Percentiles rank a stretch among this genome's conserved stretches.
Conservation (phyloP, 257 asterid species). For the Ballota nigra region DNA sequence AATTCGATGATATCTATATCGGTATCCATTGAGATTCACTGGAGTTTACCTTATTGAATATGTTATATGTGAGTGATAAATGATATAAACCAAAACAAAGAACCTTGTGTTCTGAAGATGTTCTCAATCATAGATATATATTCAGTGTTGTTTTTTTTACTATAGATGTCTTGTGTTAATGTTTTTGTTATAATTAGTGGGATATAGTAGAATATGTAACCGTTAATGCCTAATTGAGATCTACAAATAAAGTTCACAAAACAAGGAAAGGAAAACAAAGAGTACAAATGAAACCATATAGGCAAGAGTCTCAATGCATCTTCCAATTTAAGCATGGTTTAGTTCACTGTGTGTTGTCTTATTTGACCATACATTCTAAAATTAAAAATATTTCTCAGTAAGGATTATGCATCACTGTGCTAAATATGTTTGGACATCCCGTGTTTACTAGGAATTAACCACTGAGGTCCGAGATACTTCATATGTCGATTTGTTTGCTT, state of each 20-base stretch:
- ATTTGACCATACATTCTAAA: conserved; percentile 12
- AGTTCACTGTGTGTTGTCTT: not conserved
- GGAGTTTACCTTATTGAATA: too few species aligned
- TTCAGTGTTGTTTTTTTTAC: too few species aligned
- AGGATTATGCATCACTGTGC: not conserved
- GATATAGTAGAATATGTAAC: not conserved
- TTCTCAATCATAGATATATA: too few species aligned
- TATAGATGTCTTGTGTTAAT: not conserved
- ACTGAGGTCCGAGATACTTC: conserved; percentile 36
- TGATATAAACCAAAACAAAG: not conserved
- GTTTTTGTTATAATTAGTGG: not conserved
- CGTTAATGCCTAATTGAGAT: too few species aligned
- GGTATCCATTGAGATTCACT: not conserved
- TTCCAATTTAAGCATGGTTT: not conserved
- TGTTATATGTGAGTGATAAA: not conserved
- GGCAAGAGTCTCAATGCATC: not conserved
- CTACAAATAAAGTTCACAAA: too few species aligned
- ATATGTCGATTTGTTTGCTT: conserved; percentile 66
- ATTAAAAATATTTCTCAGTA: not conserved
- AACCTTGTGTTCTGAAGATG: too few species aligned
- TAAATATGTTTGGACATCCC: not conserved
- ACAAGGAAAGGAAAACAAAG: too few species aligned
- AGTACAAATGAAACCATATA: not conserved
- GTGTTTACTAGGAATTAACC: conserved; percentile 49
- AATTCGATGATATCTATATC: not conserved